Conservation (phyloP, 306 rosid genomes). For the Coriaria nepalensis region DNA sequence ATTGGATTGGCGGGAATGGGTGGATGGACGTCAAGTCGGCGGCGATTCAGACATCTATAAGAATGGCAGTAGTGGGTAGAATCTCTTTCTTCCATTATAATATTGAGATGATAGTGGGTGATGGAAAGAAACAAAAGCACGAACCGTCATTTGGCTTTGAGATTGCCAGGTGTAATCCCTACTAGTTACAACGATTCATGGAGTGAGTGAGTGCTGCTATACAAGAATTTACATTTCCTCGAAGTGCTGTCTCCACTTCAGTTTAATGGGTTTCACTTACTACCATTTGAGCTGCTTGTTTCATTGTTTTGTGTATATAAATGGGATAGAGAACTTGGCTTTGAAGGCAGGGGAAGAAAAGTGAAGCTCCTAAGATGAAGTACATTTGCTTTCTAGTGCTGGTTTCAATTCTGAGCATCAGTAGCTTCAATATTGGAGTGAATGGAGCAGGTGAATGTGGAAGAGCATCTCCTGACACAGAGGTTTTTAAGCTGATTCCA, state of each 20-base stretch:
- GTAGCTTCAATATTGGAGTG: conserved; percentile 4
- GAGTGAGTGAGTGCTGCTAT: conserved; percentile 11
- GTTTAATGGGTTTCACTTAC: conserved; percentile 9
- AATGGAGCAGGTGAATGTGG: conserved; percentile 36
- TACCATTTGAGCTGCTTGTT: conserved; percentile 3
- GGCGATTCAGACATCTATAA: no score
- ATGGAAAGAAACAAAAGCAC: not conserved
- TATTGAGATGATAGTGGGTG: no score
- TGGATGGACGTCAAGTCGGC: no score
- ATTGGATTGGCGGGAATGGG: no score
- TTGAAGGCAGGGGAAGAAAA: conserved; percentile 1
- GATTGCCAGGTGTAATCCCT: conserved; percentile 1
- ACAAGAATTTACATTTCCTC: conserved; percentile 1
- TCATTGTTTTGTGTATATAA: conserved; percentile 16
- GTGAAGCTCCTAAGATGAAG: conserved; percentile 17
- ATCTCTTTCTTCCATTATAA: no score
- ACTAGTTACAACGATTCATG: conserved; percentile 1
- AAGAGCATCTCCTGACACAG: conserved; percentile 26
- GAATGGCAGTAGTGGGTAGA: no score
- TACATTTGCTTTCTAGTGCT: conserved; percentile 14
- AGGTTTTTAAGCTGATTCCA: conserved; percentile 34
- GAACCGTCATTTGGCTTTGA: not conserved
- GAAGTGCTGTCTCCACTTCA: conserved; percentile 29
- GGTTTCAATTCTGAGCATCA: conserved; percentile 7
- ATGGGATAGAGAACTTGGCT: not conserved